Evolutionary conservation across 352 stramenopile species (phyloP).

Genomic region (Phytophthora megakarya): DNA sequence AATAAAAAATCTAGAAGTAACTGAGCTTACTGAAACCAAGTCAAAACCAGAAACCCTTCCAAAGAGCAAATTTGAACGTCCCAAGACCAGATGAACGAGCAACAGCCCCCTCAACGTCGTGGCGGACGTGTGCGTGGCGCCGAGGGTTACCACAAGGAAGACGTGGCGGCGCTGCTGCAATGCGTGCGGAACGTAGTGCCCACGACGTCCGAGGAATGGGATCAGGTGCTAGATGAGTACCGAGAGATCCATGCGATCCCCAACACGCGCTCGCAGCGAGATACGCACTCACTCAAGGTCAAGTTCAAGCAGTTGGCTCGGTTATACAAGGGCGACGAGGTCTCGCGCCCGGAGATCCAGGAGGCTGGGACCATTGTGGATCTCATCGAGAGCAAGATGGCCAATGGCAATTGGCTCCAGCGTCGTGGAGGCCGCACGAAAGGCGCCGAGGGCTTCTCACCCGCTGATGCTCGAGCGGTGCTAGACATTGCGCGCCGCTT

Average conservation of each 20-base stretch:
- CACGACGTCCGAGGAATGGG: constrained; percentile 27
- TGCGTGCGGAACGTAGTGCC: constrained; percentile 27
- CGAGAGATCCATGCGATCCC: constrained; percentile 32
- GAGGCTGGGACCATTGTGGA: constrained; percentile 23
- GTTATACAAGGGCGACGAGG: constrained; percentile 3
- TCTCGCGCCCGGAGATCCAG: constrained; percentile 8
- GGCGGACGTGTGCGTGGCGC: constrained; percentile 34
- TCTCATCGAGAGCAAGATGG: constrained; percentile 33
- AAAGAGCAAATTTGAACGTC: constrained; percentile 3
- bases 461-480: constrained; percentile 26
- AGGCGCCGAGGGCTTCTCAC: constrained; percentile 37
- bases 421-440: constrained; percentile 31
- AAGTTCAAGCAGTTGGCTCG: constrained; percentile 43
- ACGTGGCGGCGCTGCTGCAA: constrained; percentile 25
- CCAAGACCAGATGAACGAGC: constrained; percentile 15
- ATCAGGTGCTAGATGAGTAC: constrained; percentile 35
- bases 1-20: constrained; percentile 9
- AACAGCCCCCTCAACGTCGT: constrained; percentile 20
- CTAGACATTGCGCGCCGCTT: constrained; percentile 20
- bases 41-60: not conserved
- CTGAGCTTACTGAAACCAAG: constrained; percentile 14
- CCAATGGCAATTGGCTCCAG: constrained; percentile 19
- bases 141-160: constrained; percentile 41
- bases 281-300: constrained; percentile 29
- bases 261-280: constrained; percentile 29